Percentiles rank a stretch among this genome's conserved stretches.
These are phyloP conservation scores for Ceratocystis cubensis DNA, from an alignment of 2,329 filamentous ascomycete genomes.

Conservation along the genomic window DNA sequence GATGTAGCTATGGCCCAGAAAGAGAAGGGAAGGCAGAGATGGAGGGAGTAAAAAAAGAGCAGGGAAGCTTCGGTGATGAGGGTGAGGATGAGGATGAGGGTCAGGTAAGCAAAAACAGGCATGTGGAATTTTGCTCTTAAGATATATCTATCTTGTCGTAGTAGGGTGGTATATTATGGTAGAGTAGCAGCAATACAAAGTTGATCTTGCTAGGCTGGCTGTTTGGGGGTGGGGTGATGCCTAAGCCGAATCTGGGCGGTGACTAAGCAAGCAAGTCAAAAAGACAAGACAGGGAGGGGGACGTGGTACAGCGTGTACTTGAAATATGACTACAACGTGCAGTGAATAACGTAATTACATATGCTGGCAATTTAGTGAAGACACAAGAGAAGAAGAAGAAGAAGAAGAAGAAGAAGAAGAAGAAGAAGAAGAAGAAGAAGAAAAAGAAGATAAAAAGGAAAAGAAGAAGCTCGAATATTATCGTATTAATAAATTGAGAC, in stretches of 20 bases:
- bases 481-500: no score
- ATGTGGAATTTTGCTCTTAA: constrained; percentile 4
- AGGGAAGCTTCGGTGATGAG: not conserved
- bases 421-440: no score
- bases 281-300: not conserved
- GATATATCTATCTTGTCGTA: not conserved
- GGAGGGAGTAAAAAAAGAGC: not conserved
- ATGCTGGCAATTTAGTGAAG: no score
- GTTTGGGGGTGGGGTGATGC: constrained; percentile 10
- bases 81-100: not conserved
- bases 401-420: no score
- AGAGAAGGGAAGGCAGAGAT: not conserved
- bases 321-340: no score
- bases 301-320: not conserved
- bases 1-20: constrained; percentile 3
- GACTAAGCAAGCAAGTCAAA: not conserved
- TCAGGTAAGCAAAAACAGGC: not conserved
- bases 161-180: not conserved
- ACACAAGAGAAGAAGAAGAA: no score
- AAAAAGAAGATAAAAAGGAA: no score
- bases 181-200: not conserved
- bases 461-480: no score
- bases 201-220: no score
- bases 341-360: no score
- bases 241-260: constrained; percentile 6